Evolutionary conservation across 257 asterid species (phyloP), one percentile per base, ranked within the genome.

Genomic region (Schizonepeta tenuifolia): DNA sequence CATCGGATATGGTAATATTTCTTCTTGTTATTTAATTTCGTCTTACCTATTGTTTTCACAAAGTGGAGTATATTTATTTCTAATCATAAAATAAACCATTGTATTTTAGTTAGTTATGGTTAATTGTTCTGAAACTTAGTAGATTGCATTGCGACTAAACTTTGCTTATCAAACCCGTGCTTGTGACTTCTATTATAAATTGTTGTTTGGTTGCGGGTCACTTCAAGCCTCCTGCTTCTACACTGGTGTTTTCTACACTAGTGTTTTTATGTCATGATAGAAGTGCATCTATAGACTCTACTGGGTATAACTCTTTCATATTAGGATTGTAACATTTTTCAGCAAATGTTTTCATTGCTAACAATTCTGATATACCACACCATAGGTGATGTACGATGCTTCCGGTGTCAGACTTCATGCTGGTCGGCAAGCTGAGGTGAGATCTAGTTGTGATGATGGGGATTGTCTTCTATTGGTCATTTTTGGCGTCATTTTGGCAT

Each of bases 371-470:
- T 70, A 53, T 77, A 38, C 78, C 82, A 26, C 89, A 38, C 78
- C 82, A 26, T 88, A 94, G 98, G 98, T 94, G 58, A 94, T 91
- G 97, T 91, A 94, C 50, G 99, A 94, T 73, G 99, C 99, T 74
- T 89, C 97, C 24, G 97, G 97, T 6, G 84, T 91, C 82, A 89
- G 99, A 79, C 92, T 86, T 77, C 99, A 91, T 87, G 97, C 99
- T 74, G 97, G 97, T 54, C 89, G 99, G 40, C 99, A 94, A 80
- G 99, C 99, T 79, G 97, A 91, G 89, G 98, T 94, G 80, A 83
- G 84, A 72, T 66, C 53, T 76, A 44, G 33, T 67, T 75, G 9
- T 79, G 59, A 54, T 73, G 44, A 50, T n/a, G 22, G 60, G 10
- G 33, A 21, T 51, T 18, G n/a, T 54, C 66, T 46, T 69, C 12